Conservation (phyloP, 2,329 filamentous ascomycete genomes). For the Gliomastix tumulicola region DNA sequence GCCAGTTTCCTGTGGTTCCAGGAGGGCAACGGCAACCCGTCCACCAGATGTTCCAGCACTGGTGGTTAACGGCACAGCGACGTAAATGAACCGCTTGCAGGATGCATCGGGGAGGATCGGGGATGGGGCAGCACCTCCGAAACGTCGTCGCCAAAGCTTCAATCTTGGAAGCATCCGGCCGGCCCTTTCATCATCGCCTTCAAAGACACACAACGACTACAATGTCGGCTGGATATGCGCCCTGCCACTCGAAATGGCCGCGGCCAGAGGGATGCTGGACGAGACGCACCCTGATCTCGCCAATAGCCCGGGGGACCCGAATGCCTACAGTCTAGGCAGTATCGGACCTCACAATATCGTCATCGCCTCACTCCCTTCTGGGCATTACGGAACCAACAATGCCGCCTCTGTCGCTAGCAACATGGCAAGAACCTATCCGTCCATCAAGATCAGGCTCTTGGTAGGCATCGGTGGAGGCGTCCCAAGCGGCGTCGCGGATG, state of each 20-base stretch:
- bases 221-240: slow-evolving; percentile 14
- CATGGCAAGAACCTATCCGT: slow-evolving; percentile 22
- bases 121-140: too few relatives aligned
- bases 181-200: too few relatives aligned
- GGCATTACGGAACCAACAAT: slow-evolving; percentile 17
- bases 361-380: slow-evolving; percentile 19
- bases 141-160: too few relatives aligned
- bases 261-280: slow-evolving; percentile 15
- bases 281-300: slow-evolving; percentile 6
- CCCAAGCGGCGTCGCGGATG: slow-evolving; percentile 8
- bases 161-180: too few relatives aligned
- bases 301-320: not conserved
- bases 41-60: too few relatives aligned
- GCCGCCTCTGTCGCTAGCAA: slow-evolving; percentile 19
- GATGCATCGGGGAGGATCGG: too few relatives aligned
- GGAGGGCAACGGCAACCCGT: too few relatives aligned
- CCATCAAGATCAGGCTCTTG: slow-evolving; percentile 10
- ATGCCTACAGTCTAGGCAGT: not conserved
- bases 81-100: too few relatives aligned
- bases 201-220: too few relatives aligned
- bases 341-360: slow-evolving; percentile 21
- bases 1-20: too few relatives aligned
- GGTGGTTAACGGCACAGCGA: too few relatives aligned
- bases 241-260: slow-evolving; percentile 13
- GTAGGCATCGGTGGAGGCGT: slow-evolving; percentile 13